phyloP scores from a whole-genome alignment of 805 yeast species.

The Pichia occidentalis region DNA sequence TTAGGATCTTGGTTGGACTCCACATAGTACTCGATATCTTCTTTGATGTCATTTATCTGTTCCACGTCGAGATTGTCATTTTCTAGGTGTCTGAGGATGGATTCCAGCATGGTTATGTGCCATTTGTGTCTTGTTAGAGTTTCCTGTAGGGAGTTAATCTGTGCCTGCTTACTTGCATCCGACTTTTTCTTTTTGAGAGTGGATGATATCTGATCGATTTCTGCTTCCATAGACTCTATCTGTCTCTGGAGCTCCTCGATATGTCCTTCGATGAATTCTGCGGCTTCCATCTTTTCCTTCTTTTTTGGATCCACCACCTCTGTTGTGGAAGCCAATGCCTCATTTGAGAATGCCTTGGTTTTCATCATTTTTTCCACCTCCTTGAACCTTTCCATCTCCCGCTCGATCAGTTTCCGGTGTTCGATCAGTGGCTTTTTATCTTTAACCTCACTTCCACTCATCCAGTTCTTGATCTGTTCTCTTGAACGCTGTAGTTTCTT shows the following conservation, averaged over 20 bases:
- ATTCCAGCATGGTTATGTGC: constrained; percentile 75
- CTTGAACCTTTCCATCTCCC: constrained; percentile 92
- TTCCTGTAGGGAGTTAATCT: constrained; percentile 57
- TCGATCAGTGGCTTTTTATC: constrained; percentile 79
- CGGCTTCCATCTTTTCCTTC: constrained; percentile 67
- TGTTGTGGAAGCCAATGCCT: constrained; percentile 63
- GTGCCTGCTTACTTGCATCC: constrained; percentile 47
- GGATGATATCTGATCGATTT: constrained; percentile 47
- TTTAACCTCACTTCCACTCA: constrained; percentile 84
- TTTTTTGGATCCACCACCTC: constrained; percentile 70
- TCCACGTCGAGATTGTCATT: constrained; percentile 77
- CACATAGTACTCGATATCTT: constrained; percentile 87
- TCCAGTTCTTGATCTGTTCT: constrained; percentile 94
- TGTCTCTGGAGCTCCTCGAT: constrained; percentile 80
- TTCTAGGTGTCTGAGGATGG: constrained; percentile 66
- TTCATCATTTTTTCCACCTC: constrained; percentile 90
- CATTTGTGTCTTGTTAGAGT: constrained; percentile 66
- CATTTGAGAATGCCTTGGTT: constrained; percentile 89
- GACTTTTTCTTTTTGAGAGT: constrained; percentile 50
- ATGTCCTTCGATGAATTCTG: constrained; percentile 59
- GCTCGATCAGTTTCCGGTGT: constrained; percentile 60
- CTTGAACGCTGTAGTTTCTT: constrained; percentile 88
- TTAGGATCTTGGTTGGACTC: constrained; percentile 91
- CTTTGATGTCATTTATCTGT: constrained; percentile 67
- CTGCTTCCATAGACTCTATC: constrained; percentile 70